Percentiles rank a stretch among this genome's conserved stretches.
Evolutionary conservation across 2,329 filamentous ascomycete species (phyloP).

Genomic region (Hysterium pulicare): DNA sequence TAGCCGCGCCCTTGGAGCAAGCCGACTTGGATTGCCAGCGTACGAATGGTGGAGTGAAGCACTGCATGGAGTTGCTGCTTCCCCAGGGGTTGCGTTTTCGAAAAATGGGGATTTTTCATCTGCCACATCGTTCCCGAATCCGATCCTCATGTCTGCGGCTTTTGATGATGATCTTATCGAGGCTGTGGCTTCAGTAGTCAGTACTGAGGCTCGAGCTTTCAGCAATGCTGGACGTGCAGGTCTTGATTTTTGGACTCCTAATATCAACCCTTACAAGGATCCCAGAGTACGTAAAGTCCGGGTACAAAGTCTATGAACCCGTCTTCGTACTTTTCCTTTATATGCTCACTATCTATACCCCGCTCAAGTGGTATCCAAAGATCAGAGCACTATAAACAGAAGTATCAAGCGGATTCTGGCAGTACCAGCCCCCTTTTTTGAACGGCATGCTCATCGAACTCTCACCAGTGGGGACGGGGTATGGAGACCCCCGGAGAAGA

Average conservation of each 20-base stretch:
- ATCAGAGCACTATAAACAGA: too few species aligned
- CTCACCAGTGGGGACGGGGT: background rate
- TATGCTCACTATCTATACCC: too few species aligned
- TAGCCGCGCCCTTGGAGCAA: constrained; percentile 14
- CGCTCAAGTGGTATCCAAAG: too few species aligned
- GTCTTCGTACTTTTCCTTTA: too few species aligned
- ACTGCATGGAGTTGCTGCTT: constrained; percentile 59
- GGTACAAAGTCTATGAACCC: too few species aligned
- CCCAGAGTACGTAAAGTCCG: too few species aligned
- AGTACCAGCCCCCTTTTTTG: too few species aligned
- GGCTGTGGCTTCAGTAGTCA: constrained; percentile 55
- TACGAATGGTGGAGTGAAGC: constrained; percentile 58
- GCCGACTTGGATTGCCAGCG: constrained; percentile 55
- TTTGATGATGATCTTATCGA: constrained; percentile 63
- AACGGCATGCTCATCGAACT: background rate
- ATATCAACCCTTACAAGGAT: constrained; percentile 64
- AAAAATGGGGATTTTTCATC: constrained; percentile 54
- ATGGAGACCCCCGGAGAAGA: constrained; percentile 58
- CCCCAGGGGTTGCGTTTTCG: constrained; percentile 56
- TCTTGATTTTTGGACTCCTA: constrained; percentile 60
- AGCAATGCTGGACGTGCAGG: constrained; percentile 58
- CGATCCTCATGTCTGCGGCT: constrained; percentile 60
- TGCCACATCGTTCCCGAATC: constrained; percentile 64
- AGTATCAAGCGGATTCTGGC: too few species aligned
- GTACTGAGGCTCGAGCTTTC: constrained; percentile 63